Evolutionary conservation across 305 asterid genomes (phyloP).

Genomic region (Fraxinus ornus): DNA sequence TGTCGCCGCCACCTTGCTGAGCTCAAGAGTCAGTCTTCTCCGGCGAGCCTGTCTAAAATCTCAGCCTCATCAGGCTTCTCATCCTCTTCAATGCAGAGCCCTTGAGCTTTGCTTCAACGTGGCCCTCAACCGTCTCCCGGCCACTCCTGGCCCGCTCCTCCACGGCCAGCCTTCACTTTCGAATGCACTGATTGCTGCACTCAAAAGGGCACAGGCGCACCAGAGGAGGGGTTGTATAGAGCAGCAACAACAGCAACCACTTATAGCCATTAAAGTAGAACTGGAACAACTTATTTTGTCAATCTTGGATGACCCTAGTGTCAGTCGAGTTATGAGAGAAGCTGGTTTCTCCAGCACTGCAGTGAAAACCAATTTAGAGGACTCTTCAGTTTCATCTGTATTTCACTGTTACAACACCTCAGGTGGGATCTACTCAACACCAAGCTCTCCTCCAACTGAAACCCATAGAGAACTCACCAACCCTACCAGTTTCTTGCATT

Average conservation of each 20-base stretch:
- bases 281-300: conserved; percentile 73
- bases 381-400: conserved; percentile 40
- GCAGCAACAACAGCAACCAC: conserved; percentile 56
- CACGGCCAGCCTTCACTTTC: conserved; percentile 84
- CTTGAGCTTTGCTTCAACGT: conserved; percentile 85
- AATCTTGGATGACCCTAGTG: conserved; percentile 86
- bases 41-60: conserved; percentile 73
- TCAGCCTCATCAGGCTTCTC: conserved; percentile 41
- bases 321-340: conserved; percentile 83
- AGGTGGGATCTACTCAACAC: conserved; percentile 75
- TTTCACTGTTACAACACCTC: conserved; percentile 51
- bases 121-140: conserved; percentile 76
- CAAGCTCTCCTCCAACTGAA: conserved; percentile 57
- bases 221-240: conserved; percentile 72
- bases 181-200: conserved; percentile 80
- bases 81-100: conserved; percentile 70
- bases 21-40: conserved; percentile 55
- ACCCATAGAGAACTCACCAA: conserved; percentile 7
- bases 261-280: conserved; percentile 64
- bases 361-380: conserved; percentile 56
- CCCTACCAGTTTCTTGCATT: conserved; percentile 34
- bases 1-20: conserved; percentile 72
- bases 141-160: conserved; percentile 57
- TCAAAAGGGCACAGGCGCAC: conserved; percentile 84
- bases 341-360: conserved; percentile 78